These are phyloP conservation scores for Chytriomyces confervae DNA, from an alignment of 192 early-diverging fungal genomes.

Conservation along the genomic window DNA sequence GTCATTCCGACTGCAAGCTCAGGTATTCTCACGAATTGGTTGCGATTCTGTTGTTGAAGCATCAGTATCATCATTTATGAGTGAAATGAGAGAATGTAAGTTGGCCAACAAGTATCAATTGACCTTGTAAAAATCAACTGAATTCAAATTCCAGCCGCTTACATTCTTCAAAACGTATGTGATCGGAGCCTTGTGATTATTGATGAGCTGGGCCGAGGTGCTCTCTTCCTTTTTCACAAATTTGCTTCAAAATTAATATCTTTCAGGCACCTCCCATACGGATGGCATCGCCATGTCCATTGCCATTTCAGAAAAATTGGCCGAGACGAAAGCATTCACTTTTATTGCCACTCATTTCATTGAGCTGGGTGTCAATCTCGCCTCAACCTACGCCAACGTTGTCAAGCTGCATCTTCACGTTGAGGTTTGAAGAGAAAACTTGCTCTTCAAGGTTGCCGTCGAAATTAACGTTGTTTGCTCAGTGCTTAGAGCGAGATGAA, in stretches of 20 bases:
- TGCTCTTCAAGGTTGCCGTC: neutral
- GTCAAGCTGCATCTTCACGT: constrained; percentile 46
- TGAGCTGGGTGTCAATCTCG: constrained; percentile 8
- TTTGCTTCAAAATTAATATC: neutral
- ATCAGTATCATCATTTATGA: constrained; percentile 79
- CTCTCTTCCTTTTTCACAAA: no score
- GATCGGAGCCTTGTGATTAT: constrained; percentile 77
- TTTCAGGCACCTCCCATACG: constrained; percentile 63
- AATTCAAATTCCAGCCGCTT: constrained; percentile 54
- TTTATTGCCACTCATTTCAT: constrained; percentile 82
- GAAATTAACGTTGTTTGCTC: neutral
- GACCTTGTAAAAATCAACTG: neutral
- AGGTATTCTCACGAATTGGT: constrained; percentile 79
- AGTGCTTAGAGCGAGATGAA: constrained; percentile 3
- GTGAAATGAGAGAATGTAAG: constrained; percentile 79
- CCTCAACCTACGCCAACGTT: constrained; percentile 22
- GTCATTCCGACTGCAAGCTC: constrained; percentile 70
- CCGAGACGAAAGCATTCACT: constrained; percentile 58
- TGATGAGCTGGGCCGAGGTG: constrained; percentile 88
- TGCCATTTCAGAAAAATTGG: constrained; percentile 74
- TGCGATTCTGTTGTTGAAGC: constrained; percentile 45
- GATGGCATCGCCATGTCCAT: constrained; percentile 77
- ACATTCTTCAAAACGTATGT: constrained; percentile 77
- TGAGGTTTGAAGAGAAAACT: constrained; percentile 24
- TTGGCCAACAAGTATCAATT: neutral